A percentile compares a stretch with the other conserved stretches of the same genome.
Evolutionary conservation across 208 protist species (phyloP).

Genomic region (Trypanosoma melophagium): DNA sequence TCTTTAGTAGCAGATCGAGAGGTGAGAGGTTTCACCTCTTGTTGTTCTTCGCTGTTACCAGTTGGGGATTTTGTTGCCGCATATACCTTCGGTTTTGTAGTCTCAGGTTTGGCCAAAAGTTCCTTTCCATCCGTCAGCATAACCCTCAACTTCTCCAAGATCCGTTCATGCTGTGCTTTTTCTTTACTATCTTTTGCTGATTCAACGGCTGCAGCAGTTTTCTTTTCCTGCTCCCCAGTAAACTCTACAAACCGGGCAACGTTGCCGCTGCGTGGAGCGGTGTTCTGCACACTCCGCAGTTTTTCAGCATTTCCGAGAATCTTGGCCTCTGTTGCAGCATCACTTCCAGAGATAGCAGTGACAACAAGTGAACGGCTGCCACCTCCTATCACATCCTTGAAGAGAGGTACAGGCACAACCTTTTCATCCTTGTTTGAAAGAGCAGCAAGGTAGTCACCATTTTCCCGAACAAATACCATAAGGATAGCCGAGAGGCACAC

Average conservation of each 20-base stretch:
- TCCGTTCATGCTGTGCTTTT: conserved; percentile 24
- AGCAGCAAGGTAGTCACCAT: conserved; percentile 38
- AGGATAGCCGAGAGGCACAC: conserved; percentile 45
- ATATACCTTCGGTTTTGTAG: conserved; percentile 46
- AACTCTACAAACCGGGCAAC: conserved; percentile 61
- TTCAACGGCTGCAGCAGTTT: conserved; percentile 24
- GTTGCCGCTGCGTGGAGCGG: conserved; percentile 58
- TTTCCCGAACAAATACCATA: conserved; percentile 33
- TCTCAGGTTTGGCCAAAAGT: conserved; percentile 34
- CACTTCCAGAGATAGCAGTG: conserved; percentile 31
- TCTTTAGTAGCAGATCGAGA: too few relatives aligned
- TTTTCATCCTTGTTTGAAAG: conserved; percentile 41
- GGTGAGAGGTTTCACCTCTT: background rate
- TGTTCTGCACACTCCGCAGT: conserved; percentile 40
- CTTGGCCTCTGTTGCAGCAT: conserved; percentile 31
- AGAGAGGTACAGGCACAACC: conserved; percentile 39
- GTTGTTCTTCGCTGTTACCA: background rate
- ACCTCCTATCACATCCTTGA: conserved; percentile 54
- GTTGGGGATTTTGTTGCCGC: background rate
- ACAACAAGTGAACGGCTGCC: conserved; percentile 40
- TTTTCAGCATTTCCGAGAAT: conserved; percentile 30
- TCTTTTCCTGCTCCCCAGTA: conserved; percentile 36
- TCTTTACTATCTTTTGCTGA: conserved; percentile 28
- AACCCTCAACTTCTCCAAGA: conserved; percentile 39
- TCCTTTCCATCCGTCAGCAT: conserved; percentile 49